Evolutionary conservation across 140 eudicot genomes (phyloP), one percentile per base, ranked within the genome.

Genomic region (Anethum foeniculum): DNA sequence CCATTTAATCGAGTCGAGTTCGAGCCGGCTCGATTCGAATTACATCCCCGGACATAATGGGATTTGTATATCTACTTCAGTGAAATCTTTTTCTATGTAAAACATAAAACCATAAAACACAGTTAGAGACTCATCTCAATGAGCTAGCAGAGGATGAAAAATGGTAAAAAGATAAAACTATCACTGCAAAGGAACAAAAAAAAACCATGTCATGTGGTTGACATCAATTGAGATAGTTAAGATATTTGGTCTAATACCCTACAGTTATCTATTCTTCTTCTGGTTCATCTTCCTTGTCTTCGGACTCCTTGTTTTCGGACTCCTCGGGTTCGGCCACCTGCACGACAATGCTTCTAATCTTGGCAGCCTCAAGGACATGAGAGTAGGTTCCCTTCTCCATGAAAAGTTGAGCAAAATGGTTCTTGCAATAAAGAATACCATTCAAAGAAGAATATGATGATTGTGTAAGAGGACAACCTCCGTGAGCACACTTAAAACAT

Each of bases 401-500:
- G 84, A 95, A 95, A 28, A 95, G 97, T 84, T 93, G 97, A 62
- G 91, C 90, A 84, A 95, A 95, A 73, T 95, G 99, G 81, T 81
- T 86, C 87, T 88, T 92, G 87, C 97, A 95, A 85, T 95, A 95
- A 27, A 95, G 88, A 82, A 92, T 51, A 30, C 99, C 99, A 82
- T 92, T 92, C 39, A 95, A 90, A 27, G 99, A 89, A 84, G 97
- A 97, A 83, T 92, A 95, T 3, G 97, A 90, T 77, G 99, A 88
- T 77, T 95, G 99, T 68, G 99, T 95, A 38, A 95, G 93, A 7
- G 92, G 90, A 80, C 97, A 95, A 25, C 99, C 99, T 51, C 97
- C 99, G 86, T 87, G 96, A 60, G 97, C 97, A 85, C 99, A 95
- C 89, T 85, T 95, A 90, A 92, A 95, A 88, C 99, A 95, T 54